A percentile compares a stretch with the other conserved stretches of the same genome.
phyloP scores from a whole-genome alignment of 148 eudicot genomes.

The Arbutus unedo region DNA sequence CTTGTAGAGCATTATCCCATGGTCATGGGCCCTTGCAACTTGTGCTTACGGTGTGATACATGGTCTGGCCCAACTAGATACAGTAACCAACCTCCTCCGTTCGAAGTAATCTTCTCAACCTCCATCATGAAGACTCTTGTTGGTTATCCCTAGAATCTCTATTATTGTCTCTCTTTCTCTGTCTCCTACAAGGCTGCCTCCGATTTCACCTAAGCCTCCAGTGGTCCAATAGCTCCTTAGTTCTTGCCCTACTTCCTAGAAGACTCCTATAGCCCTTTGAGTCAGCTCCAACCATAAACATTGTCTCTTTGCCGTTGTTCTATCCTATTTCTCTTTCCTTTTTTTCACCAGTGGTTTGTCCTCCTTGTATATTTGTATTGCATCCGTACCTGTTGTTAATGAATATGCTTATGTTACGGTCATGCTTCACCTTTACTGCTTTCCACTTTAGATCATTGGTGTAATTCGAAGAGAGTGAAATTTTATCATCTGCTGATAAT shows the following conservation, averaged over 20 bases:
- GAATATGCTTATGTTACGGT: background rate
- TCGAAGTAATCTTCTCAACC: background rate
- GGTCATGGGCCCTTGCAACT: background rate
- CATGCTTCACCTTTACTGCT: background rate
- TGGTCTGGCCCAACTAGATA: background rate
- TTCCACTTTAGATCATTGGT: background rate
- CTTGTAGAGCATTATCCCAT: background rate
- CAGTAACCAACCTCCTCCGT: background rate
- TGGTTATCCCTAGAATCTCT: background rate
- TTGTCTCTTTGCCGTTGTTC: background rate
- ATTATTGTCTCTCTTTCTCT: background rate
- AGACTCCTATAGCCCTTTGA: background rate
- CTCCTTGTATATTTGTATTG: background rate
- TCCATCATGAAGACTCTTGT: background rate
- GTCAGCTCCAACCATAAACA: background rate
- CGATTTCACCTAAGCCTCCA: background rate
- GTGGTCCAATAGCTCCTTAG: background rate
- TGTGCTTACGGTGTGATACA: background rate
- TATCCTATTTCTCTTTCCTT: background rate
- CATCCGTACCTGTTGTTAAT: constrained; percentile 10
- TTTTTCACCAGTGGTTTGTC: background rate
- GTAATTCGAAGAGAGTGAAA: background rate
- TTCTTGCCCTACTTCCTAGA: background rate
- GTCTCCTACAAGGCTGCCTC: background rate
- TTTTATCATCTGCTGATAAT: background rate